Evolutionary conservation across 352 stramenopile genomes (phyloP).

Genomic region (Aphanomyces euteiches): DNA sequence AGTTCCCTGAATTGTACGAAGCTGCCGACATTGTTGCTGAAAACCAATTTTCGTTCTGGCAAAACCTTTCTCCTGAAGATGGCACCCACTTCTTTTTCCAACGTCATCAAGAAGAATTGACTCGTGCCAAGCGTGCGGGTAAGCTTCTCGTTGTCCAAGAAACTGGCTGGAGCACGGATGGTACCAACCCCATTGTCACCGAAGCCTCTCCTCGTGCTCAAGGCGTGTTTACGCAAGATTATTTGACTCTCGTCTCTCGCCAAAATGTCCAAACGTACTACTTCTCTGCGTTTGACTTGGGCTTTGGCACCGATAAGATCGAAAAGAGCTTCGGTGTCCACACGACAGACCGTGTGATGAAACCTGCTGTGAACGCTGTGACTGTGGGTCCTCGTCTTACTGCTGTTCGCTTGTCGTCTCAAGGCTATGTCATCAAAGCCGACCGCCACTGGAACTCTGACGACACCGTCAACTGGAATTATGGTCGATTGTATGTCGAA

Average conservation of each 20-base stretch:
- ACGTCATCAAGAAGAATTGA: conserved; percentile 46
- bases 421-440: conserved; percentile 50
- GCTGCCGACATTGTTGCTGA: conserved; percentile 65
- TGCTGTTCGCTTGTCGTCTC: conserved; percentile 41
- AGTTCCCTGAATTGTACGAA: conserved; percentile 49
- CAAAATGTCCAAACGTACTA: conserved; percentile 65
- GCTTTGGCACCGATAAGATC: conserved; percentile 46
- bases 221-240: conserved; percentile 63
- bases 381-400: conserved; percentile 33
- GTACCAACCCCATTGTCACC: conserved; percentile 34
- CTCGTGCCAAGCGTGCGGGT: conserved; percentile 39
- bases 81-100: conserved; percentile 46
- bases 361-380: conserved; percentile 55
- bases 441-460: conserved; percentile 39
- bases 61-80: conserved; percentile 45
- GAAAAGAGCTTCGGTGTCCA: conserved; percentile 65
- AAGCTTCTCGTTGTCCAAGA: conserved; percentile 63
- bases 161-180: conserved; percentile 56
- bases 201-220: conserved; percentile 49
- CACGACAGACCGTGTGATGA: conserved; percentile 47
- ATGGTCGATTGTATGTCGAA: conserved; percentile 44
- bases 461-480: conserved; percentile 37
- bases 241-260: conserved; percentile 48
- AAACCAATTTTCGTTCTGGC: conserved; percentile 81
- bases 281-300: conserved; percentile 62